Percentiles rank a stretch among this genome's conserved stretches.
phyloP scores from a whole-genome alignment of 2,329 filamentous ascomycete species.

The Pezicula carpinea region DNA sequence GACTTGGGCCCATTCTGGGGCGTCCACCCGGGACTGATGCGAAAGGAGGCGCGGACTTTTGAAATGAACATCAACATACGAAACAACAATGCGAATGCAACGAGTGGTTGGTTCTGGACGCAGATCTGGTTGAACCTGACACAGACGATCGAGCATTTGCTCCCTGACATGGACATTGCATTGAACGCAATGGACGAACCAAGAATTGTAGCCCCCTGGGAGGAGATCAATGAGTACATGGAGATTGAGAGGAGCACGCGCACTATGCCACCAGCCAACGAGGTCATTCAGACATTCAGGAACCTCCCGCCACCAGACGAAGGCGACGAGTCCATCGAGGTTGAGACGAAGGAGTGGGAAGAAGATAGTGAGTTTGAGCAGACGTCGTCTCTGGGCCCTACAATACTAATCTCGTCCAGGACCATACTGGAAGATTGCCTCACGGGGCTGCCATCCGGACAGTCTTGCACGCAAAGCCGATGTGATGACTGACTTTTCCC shows the following conservation, averaged over 20 bases:
- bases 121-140: constrained; percentile 34
- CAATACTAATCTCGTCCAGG: constrained; percentile 41
- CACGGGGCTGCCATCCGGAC: constrained; percentile 56
- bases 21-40: constrained; percentile 40
- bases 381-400: constrained; percentile 55
- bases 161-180: constrained; percentile 63
- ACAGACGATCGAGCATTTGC: constrained; percentile 39
- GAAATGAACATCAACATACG: constrained; percentile 60
- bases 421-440: constrained; percentile 52
- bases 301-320: constrained; percentile 28
- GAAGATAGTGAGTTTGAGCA: constrained; percentile 30
- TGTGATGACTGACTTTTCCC: constrained; percentile 39
- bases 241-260: constrained; percentile 37
- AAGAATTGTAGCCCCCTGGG: constrained; percentile 53
- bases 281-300: constrained; percentile 43
- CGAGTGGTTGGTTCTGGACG: constrained; percentile 36
- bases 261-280: constrained; percentile 54
- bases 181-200: constrained; percentile 63
- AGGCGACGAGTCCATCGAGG: constrained; percentile 29
- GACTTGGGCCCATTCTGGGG: constrained; percentile 44
- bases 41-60: constrained; percentile 46
- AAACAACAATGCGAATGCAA: constrained; percentile 44
- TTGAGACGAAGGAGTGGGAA: constrained; percentile 14
- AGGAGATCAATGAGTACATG: constrained; percentile 48
- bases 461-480: constrained; percentile 51